phyloP scores from a whole-genome alignment of 2,329 filamentous ascomycete species.

The Nectriaceae sp. region DNA sequence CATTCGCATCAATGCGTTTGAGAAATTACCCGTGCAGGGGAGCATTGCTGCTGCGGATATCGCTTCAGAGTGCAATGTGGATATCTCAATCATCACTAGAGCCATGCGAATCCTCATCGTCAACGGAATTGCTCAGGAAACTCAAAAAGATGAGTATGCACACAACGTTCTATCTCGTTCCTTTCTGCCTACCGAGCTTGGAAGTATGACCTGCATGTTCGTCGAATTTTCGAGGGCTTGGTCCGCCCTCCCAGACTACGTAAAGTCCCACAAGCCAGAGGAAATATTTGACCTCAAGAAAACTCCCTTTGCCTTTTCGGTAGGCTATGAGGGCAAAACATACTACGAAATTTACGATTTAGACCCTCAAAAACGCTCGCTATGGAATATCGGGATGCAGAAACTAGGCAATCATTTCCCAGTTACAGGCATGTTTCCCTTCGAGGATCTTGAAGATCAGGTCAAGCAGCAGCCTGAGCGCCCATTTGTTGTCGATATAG shows the following conservation, averaged over 20 bases:
- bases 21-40: constrained; percentile 12
- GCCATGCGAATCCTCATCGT: constrained; percentile 5
- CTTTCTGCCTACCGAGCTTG: not conserved
- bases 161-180: constrained; percentile 1
- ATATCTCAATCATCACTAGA: not conserved
- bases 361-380: constrained; percentile 21
- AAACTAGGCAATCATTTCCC: constrained; percentile 31
- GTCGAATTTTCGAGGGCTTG: constrained; percentile 11
- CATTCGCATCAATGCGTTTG: constrained; percentile 16
- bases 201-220: not conserved
- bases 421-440: constrained; percentile 34
- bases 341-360: constrained; percentile 33
- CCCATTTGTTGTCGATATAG: constrained; percentile 32
- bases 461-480: constrained; percentile 29
- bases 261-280: constrained; percentile 27
- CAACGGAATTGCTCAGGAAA: constrained; percentile 3
- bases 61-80: not conserved
- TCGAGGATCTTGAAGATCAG: constrained; percentile 24
- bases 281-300: constrained; percentile 31
- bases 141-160: not conserved
- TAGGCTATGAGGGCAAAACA: constrained; percentile 32
- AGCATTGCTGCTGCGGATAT: constrained; percentile 1
- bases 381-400: constrained; percentile 32
- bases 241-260: constrained; percentile 26
- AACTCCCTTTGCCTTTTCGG: constrained; percentile 30